Percentiles rank a stretch among this genome's conserved stretches.
phyloP scores from a whole-genome alignment of 1,139 yeast genomes.

The Protomyces arabidopsidicola region DNA sequence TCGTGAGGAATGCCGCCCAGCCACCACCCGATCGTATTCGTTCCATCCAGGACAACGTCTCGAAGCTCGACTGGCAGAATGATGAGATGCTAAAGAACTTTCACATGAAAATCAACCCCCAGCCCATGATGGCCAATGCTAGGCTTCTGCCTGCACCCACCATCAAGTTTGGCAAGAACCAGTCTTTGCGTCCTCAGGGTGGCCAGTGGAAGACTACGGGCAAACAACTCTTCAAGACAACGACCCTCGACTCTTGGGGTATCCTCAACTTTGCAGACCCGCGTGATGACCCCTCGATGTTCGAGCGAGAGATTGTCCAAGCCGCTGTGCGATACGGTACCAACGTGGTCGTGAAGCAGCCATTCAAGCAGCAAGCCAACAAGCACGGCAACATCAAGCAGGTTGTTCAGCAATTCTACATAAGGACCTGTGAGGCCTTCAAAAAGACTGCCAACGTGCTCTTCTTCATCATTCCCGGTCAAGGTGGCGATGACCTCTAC shows the following conservation, averaged over 20 bases:
- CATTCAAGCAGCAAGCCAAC: constrained; percentile 14
- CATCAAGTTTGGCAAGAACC: constrained; percentile 24
- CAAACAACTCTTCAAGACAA: constrained; percentile 26
- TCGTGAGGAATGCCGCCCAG: constrained; percentile 20
- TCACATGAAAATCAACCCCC: constrained; percentile 23
- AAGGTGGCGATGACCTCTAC: constrained; percentile 28
- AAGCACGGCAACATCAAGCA: constrained; percentile 17
- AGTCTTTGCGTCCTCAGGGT: constrained; percentile 22
- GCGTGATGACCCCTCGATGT: constrained; percentile 16
- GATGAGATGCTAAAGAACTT: constrained; percentile 30
- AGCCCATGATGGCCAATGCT: constrained; percentile 27
- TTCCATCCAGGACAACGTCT: constrained; percentile 26
- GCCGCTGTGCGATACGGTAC: neutral
- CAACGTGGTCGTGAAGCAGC: constrained; percentile 8
- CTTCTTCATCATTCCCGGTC: constrained; percentile 28
- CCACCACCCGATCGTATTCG: constrained; percentile 12
- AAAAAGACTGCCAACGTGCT: constrained; percentile 29
- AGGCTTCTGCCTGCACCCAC: constrained; percentile 30
- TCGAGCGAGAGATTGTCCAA: constrained; percentile 2
- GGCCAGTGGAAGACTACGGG: constrained; percentile 31
- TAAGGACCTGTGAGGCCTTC: constrained; percentile 27
- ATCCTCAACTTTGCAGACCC: constrained; percentile 28
- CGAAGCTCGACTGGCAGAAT: constrained; percentile 26
- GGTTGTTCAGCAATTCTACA: constrained; percentile 24
- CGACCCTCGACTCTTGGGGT: constrained; percentile 30